Evolutionary conservation across 352 stramenopile genomes (phyloP).

Genomic region (Pythium folliculosum): DNA sequence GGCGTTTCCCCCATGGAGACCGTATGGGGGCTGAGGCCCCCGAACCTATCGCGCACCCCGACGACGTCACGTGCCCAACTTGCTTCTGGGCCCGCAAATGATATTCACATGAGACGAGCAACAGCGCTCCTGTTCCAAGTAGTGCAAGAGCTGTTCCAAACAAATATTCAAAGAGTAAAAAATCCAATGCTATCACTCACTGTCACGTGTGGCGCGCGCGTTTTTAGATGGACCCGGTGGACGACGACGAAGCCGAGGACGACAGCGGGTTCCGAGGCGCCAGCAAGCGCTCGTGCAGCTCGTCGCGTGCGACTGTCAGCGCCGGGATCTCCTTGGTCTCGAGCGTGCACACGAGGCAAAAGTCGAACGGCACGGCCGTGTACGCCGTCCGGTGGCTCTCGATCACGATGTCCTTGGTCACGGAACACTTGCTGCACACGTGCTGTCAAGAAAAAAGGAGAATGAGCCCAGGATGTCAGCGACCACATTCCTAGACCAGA

Average conservation of each 20-base stretch:
- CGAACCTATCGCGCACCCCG: no score
- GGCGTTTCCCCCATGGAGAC: no score
- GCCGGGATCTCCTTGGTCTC: slow-evolving; percentile 14
- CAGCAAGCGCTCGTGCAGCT: slow-evolving; percentile 1
- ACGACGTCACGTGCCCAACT: no score
- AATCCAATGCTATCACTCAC: no score
- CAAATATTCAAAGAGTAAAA: no score
- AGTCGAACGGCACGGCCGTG: slow-evolving; percentile 14
- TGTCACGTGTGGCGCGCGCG: background rate
- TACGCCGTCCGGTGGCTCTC: background rate
- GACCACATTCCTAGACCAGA: background rate
- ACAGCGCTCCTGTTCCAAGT: no score
- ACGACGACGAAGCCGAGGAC: slow-evolving; percentile 1
- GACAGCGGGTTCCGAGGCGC: background rate
- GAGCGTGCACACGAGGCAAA: slow-evolving; percentile 25
- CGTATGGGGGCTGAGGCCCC: no score
- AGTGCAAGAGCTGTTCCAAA: no score
- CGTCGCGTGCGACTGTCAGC: slow-evolving; percentile 6
- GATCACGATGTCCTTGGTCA: slow-evolving; percentile 19
- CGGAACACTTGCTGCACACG: slow-evolving; percentile 22
- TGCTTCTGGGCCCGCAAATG: no score
- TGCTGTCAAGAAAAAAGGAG: background rate
- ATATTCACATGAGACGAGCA: no score
- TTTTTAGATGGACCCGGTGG: background rate
- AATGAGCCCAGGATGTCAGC: background rate